Conservation (phyloP, 1,139 yeast species). For the Geotrichum macrosporum region DNA sequence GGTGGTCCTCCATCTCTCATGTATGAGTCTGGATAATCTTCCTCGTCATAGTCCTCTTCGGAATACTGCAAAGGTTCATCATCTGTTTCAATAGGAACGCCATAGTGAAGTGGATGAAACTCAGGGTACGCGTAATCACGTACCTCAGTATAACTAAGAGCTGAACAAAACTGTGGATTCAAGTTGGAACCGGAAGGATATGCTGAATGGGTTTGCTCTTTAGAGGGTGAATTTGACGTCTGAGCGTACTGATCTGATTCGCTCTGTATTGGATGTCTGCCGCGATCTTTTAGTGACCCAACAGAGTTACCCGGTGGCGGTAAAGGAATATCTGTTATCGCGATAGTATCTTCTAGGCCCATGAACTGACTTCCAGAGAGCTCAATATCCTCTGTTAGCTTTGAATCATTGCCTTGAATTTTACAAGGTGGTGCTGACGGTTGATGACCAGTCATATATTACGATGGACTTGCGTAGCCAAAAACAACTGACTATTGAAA, state of each 20-base stretch:
- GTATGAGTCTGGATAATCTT: conserved; percentile 19
- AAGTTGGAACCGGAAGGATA: background rate
- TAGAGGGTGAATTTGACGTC: background rate
- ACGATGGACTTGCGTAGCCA: background rate
- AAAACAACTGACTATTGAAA: too few species aligned
- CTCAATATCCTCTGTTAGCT: background rate
- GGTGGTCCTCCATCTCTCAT: conserved; percentile 35
- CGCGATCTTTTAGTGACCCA: too few species aligned
- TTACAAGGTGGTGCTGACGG: background rate
- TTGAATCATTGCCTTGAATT: background rate
- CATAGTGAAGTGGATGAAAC: conserved; percentile 63
- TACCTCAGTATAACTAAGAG: conserved; percentile 44
- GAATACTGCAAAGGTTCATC: background rate
- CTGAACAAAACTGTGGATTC: conserved; percentile 26
- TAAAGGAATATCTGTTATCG: conserved; percentile 14
- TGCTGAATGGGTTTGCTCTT: background rate
- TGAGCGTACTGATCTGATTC: background rate
- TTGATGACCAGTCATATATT: conserved; percentile 14
- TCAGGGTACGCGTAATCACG: conserved; percentile 76
- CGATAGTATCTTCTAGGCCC: background rate
- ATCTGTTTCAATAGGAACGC: conserved; percentile 36
- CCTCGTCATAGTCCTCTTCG: conserved; percentile 6
- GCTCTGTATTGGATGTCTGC: background rate
- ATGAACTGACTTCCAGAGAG: conserved; percentile 11
- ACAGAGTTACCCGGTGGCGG: conserved; percentile 4